Evolutionary conservation across 441 rosid species (phyloP).

Genomic region (Melastoma candidum): DNA sequence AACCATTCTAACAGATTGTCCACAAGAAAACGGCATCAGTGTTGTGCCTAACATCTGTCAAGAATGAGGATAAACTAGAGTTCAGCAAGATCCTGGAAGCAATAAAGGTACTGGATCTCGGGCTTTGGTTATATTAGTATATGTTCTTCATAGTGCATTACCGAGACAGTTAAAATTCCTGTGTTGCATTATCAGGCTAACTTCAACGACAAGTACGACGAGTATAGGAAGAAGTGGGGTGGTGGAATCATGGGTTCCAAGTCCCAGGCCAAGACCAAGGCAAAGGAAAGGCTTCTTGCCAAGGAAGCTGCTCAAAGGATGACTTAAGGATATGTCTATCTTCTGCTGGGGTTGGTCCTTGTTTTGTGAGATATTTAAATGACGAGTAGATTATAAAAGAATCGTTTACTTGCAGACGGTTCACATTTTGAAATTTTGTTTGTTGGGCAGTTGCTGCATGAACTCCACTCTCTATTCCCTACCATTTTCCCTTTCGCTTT

Average conservation of each 20-base stretch:
- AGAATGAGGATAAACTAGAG: constrained; percentile 47
- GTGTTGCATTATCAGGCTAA: constrained; percentile 36
- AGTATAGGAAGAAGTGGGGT: constrained; percentile 89
- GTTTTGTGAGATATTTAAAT: no score
- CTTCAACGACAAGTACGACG: constrained; percentile 85
- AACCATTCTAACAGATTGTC: constrained; percentile 39
- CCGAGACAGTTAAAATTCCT: not conserved
- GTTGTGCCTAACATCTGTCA: constrained; percentile 67
- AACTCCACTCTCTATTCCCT: no score
- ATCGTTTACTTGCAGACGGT: no score
- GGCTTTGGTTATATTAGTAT: not conserved
- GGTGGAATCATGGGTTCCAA: constrained; percentile 94
- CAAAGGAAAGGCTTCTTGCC: constrained; percentile 62
- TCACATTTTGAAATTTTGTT: no score
- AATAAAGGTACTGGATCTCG: constrained; percentile 35
- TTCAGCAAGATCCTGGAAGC: constrained; percentile 81
- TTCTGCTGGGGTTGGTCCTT: no score
- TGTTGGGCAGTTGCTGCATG: no score
- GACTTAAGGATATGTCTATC: constrained; percentile 18
- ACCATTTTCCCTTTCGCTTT: no score
- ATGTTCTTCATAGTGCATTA: not conserved
- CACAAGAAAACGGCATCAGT: constrained; percentile 87
- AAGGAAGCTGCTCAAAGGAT: constrained; percentile 88
- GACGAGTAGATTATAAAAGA: no score
- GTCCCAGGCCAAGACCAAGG: constrained; percentile 81